Base-by-base conservation (phyloP, 345 rosid genomes). In the Jatropha curcas region DNA sequence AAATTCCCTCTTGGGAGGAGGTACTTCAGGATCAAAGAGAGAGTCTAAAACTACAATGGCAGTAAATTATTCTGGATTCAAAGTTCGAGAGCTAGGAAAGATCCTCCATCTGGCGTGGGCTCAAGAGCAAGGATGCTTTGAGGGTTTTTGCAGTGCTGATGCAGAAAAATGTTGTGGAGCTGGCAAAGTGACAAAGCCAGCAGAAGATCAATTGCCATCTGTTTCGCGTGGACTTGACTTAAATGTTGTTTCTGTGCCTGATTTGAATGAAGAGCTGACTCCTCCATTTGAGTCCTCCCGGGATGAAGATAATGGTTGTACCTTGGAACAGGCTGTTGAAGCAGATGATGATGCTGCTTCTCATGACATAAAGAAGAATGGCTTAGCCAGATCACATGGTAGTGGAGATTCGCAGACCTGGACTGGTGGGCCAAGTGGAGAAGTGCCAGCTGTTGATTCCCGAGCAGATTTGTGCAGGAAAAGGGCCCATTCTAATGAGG, bases 221-320 rank as follows among this genome's bases (percentile, higher is more conserved):
- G 77, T 73, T 66, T 82, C 92, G 9, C 88, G 73, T 60, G 94
- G 80, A 59, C 88, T 93, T 37, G 98, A 95, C 76, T 85, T 95
- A 53, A 92, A 95, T 80, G 83, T 86, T 71, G 89, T 85, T 67
- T 92, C 91, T 4, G 90, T 96, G 70, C 99, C 98, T 41, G 98
- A 92, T 78, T 72, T 96, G 81, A 96, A 96, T 43, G 99, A 88
- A 79, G 98, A 93, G 71, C 81, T 89, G 68, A 87, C 94, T 71
- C 97, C 90, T 74, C 92, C 89, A 41, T 86, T 76, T 60, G 97
- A 91, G 53, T 93, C 88, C 68, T 91, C 96, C 31, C 80, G 94
- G 63, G 97, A 92, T 81, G 96, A 92, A 86, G 96, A 93, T 78
- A 84, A 83, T 46, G 95, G 89, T 57, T 85, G 88, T 82, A 82